phyloP scores from a whole-genome alignment of 768 basidiomycete genomes.

The Leucosporidium creatinivorum region DNA sequence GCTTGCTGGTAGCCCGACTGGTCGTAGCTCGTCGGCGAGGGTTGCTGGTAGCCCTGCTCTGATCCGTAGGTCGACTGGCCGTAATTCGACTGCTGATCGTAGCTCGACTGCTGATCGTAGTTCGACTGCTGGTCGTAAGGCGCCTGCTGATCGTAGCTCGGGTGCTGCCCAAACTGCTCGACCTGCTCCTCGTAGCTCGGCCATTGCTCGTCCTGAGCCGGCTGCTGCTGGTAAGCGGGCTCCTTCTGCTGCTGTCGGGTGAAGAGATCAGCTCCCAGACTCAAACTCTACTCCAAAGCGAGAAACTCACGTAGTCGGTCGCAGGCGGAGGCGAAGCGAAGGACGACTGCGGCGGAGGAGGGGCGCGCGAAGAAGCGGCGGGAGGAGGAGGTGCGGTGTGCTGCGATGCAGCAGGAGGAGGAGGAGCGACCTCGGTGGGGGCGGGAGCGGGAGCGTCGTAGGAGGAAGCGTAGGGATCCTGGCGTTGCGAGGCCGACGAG shows the following conservation, averaged over 20 bases:
- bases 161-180: slow-evolving; percentile 1
- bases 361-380: too few relatives aligned
- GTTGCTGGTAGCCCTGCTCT: slow-evolving; percentile 1
- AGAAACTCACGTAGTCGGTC: too few relatives aligned
- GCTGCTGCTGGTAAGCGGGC: background rate
- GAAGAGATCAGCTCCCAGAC: too few relatives aligned
- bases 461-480: background rate
- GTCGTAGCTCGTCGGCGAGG: background rate
- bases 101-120: too few relatives aligned
- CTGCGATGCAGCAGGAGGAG: too few relatives aligned
- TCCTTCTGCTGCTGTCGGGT: background rate
- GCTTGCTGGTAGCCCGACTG: background rate
- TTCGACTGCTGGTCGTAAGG: too few relatives aligned
- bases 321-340: too few relatives aligned
- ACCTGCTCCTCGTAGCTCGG: background rate
- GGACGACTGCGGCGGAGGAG: too few relatives aligned
- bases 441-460: background rate
- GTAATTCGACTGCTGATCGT: background rate
- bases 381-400: too few relatives aligned
- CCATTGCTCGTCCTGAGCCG: slow-evolving; percentile 1
- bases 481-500: background rate
- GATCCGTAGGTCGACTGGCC: background rate
- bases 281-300: too few relatives aligned
- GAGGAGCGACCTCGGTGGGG: too few relatives aligned
- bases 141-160: background rate